Percentiles rank a stretch among this genome's conserved stretches.
These are phyloP conservation scores for Ganoderma boninense DNA, from an alignment of 1,284 basidiomycete genomes.

Conservation along the genomic window DNA sequence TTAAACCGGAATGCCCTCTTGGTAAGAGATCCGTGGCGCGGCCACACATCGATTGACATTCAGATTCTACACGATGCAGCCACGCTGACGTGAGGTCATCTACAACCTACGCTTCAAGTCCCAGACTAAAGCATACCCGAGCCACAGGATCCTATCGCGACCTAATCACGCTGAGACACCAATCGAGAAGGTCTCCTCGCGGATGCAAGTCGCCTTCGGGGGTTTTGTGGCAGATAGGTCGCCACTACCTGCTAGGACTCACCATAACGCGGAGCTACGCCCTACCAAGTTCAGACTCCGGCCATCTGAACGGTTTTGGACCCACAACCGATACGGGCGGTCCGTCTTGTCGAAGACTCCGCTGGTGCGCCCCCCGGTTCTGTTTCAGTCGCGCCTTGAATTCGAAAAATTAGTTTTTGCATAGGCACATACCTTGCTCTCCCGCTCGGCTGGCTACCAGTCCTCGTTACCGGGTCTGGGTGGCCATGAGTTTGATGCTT, in stretches of 20 bases:
- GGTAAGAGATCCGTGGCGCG: neutral
- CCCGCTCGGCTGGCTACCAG: constrained; percentile 7
- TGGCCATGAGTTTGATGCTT: constrained; percentile 13
- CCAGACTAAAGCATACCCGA: neutral
- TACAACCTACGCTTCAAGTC: neutral
- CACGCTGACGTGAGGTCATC: neutral
- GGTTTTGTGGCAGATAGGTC: neutral
- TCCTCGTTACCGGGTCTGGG: neutral
- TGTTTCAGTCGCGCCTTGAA: constrained; percentile 1
- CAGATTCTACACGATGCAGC: neutral
- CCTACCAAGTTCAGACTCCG: neutral
- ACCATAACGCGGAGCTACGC: constrained; percentile 12
- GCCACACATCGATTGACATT: neutral
- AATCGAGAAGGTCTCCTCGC: neutral
- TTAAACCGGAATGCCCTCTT: neutral
- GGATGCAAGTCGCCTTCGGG: neutral
- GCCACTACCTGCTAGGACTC: neutral
- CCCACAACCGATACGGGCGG: constrained; percentile 23
- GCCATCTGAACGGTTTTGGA: constrained; percentile 15
- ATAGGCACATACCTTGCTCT: constrained; percentile 6
- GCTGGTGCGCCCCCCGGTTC: constrained; percentile 9
- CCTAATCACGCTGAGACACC: neutral
- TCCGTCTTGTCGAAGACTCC: constrained; percentile 12
- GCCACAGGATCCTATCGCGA: neutral
- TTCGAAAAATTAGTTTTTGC: constrained; percentile 12